phyloP scores from a whole-genome alignment of 768 basidiomycete genomes.

The Macrolepiota dolichaula region DNA sequence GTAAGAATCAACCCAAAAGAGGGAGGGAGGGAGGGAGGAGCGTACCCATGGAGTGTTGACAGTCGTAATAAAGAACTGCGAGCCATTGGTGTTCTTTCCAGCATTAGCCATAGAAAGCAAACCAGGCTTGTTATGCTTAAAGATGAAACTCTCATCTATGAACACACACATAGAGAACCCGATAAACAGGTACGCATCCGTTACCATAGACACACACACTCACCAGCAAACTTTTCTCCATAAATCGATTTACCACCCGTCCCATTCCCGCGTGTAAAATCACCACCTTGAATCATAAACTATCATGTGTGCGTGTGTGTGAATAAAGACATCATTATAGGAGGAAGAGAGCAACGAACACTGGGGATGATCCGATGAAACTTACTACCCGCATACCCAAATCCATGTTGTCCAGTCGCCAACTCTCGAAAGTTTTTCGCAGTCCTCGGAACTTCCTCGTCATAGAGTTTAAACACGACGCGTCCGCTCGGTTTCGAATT shows the following conservation, averaged over 20 bases:
- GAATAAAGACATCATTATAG: neutral
- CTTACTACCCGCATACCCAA: constrained; percentile 64
- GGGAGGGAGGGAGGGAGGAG: neutral
- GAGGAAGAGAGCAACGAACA: constrained; percentile 29
- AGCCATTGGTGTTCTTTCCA: constrained; percentile 77
- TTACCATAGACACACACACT: constrained; percentile 22
- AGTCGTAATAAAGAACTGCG: constrained; percentile 83
- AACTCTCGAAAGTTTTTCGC: constrained; percentile 80
- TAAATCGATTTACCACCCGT: constrained; percentile 88
- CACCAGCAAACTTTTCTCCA: constrained; percentile 73
- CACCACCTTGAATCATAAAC: constrained; percentile 89
- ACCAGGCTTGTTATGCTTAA: constrained; percentile 65
- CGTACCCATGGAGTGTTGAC: constrained; percentile 61
- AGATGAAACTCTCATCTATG: constrained; percentile 78
- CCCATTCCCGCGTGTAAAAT: constrained; percentile 74
- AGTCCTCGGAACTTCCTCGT: constrained; percentile 80
- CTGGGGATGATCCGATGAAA: constrained; percentile 77
- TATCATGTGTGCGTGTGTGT: constrained; percentile 18
- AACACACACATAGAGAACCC: neutral
- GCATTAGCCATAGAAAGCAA: constrained; percentile 85
- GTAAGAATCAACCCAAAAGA: neutral
- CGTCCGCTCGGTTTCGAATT: constrained; percentile 58
- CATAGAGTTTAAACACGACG: constrained; percentile 81
- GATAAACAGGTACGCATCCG: too few species aligned
- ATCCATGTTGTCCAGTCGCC: constrained; percentile 61